Conservation (phyloP, 78 protist species). For the Dictyostelium brefeldianum region DNA sequence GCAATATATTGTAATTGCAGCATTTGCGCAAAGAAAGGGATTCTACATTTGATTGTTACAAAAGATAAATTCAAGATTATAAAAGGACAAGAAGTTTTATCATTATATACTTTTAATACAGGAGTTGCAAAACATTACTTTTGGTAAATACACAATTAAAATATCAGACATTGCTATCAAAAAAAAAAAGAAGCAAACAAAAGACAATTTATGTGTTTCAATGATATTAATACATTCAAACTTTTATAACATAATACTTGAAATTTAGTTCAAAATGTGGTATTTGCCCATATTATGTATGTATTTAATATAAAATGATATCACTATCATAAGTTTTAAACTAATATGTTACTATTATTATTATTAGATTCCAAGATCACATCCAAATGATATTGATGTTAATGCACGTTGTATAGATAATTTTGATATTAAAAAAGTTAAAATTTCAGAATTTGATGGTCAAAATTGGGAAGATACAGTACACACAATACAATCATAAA, state of each 20-base stretch:
- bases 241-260: background rate
- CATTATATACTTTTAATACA: slow-evolving; percentile 77
- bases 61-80: slow-evolving; percentile 3
- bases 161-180: background rate
- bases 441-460: slow-evolving; percentile 27
- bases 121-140: slow-evolving; percentile 65
- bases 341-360: background rate
- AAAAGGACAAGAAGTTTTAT: slow-evolving; percentile 28
- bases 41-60: slow-evolving; percentile 31
- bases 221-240: background rate
- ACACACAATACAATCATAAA: background rate
- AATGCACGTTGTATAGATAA: slow-evolving; percentile 39
- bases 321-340: background rate
- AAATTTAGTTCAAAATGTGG: slow-evolving; percentile 27
- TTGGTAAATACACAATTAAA: background rate
- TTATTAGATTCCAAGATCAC: slow-evolving; percentile 37
- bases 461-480: slow-evolving; percentile 51
- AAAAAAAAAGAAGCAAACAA: no score
- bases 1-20: slow-evolving; percentile 44
- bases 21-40: slow-evolving; percentile 51
- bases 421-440: background rate
- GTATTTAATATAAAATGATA: background rate
- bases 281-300: slow-evolving; percentile 52
- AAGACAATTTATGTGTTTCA: no score
- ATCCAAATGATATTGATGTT: slow-evolving; percentile 56